Evolutionary conservation across 2,329 filamentous ascomycete genomes (phyloP).

Genomic region (Colletotrichum filicis): DNA sequence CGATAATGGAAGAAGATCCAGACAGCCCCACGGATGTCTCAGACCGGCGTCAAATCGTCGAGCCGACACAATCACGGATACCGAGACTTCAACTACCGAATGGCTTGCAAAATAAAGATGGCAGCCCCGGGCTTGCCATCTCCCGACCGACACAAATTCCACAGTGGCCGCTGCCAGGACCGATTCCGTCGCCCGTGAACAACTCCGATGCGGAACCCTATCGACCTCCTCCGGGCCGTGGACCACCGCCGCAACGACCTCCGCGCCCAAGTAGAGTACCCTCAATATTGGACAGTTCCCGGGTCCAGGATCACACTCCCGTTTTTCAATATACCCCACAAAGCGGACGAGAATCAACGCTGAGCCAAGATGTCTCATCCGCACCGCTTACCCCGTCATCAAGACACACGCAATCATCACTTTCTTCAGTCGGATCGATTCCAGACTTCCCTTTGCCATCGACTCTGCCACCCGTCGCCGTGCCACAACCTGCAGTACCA

Average conservation of each 20-base stretch:
- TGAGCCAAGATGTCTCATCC: constrained; percentile 49
- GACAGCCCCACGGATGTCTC: constrained; percentile 34
- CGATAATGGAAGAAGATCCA: constrained; percentile 29
- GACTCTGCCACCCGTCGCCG: constrained; percentile 38
- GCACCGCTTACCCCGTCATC: constrained; percentile 60
- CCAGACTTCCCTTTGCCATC: constrained; percentile 67
- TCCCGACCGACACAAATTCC: constrained; percentile 63
- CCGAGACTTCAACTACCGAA: constrained; percentile 47
- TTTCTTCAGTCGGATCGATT: constrained; percentile 66
- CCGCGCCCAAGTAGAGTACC: constrained; percentile 70
- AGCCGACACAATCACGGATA: constrained; percentile 38
- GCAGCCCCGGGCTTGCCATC: constrained; percentile 58
- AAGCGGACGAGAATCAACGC: constrained; percentile 46
- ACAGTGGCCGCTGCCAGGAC: constrained; percentile 64
- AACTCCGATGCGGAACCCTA: constrained; percentile 54
- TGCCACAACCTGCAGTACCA: constrained; percentile 40
- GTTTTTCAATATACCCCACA: constrained; percentile 60
- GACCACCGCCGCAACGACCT: constrained; percentile 66
- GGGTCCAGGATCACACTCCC: constrained; percentile 65
- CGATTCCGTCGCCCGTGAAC: constrained; percentile 47
- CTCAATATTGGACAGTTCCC: constrained; percentile 67
- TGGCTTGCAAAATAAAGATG: constrained; percentile 50
- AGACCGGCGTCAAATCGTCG: constrained; percentile 38
- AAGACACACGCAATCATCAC: constrained; percentile 62
- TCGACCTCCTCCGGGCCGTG: constrained; percentile 60